Percentiles rank a stretch among this genome's conserved stretches.
phyloP scores from a whole-genome alignment of 257 asterid species.

The Salvia rosmarinus region DNA sequence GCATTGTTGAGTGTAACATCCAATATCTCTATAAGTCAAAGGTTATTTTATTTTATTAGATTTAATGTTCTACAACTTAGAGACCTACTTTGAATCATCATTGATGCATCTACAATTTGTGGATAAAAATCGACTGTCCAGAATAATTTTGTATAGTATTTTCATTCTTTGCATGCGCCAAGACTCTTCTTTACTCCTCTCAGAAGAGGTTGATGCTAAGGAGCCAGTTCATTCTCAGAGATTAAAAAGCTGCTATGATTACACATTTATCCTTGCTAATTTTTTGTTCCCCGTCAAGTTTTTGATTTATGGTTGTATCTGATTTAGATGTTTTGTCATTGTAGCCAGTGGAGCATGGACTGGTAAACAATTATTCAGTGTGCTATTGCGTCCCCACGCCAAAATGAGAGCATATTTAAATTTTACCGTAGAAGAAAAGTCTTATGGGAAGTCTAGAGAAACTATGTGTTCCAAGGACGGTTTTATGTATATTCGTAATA shows the following conservation, averaged over 20 bases:
- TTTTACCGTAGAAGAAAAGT: conserved; percentile 83
- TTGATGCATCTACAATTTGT: conserved; percentile 12
- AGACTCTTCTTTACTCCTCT: conserved; percentile 14
- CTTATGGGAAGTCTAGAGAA: conserved; percentile 53
- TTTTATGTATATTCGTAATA: conserved; percentile 85
- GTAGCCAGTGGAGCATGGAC: conserved; percentile 98
- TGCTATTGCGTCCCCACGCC: conserved; percentile 79
- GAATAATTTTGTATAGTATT: conserved; percentile 16
- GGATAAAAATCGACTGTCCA: not conserved
- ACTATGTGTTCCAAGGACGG: conserved; percentile 92
- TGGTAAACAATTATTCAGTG: conserved; percentile 84
- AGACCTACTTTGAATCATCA: conserved; percentile 1
- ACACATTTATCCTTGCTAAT: conserved; percentile 25
- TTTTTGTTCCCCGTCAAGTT: not conserved
- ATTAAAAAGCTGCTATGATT: not conserved
- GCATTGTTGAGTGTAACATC: not conserved
- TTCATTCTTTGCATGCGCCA: not conserved
- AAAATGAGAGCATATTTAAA: conserved; percentile 77
- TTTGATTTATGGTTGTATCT: conserved; percentile 22
- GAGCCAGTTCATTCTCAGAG: conserved; percentile 23
- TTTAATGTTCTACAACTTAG: conserved; percentile 17
- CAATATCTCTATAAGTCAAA: conserved; percentile 7
- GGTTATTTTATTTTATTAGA: not conserved
- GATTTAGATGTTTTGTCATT: conserved; percentile 26
- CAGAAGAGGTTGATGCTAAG: conserved; percentile 28